A percentile compares a stretch with the other conserved stretches of the same genome.
These are phyloP conservation scores for Pilasporangium apinafurcum DNA, from an alignment of 352 stramenopile species.

Conservation along the genomic window DNA sequence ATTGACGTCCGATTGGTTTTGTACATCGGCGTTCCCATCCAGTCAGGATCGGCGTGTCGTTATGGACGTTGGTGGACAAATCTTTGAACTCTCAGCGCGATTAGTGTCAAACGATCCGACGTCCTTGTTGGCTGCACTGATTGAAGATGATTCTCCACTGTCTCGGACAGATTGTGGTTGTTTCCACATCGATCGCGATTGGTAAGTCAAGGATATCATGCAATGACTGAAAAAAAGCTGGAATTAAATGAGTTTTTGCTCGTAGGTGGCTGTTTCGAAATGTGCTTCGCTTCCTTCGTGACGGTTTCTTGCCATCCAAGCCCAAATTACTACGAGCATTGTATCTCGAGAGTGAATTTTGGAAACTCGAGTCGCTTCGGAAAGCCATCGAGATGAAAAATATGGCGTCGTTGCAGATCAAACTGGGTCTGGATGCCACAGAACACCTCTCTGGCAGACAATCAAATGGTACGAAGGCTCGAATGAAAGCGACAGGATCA, in stretches of 20 bases:
- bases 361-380: slow-evolving; percentile 70
- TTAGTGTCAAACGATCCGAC: slow-evolving; percentile 44
- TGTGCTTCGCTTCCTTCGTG: slow-evolving; percentile 73
- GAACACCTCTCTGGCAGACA: slow-evolving; percentile 1
- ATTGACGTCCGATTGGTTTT: slow-evolving; percentile 72
- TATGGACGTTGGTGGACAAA: slow-evolving; percentile 59
- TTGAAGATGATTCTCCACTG: slow-evolving; percentile 59
- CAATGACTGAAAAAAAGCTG: too few species aligned
- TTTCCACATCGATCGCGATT: slow-evolving; percentile 72
- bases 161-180: slow-evolving; percentile 47
- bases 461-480: background rate
- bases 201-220: slow-evolving; percentile 19
- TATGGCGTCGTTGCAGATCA: slow-evolving; percentile 45
- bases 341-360: slow-evolving; percentile 82
- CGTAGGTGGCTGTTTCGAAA: slow-evolving; percentile 67
- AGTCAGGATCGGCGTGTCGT: slow-evolving; percentile 38
- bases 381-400: slow-evolving; percentile 74
- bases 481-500: slow-evolving; percentile 6
- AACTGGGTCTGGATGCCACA: slow-evolving; percentile 15
- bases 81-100: slow-evolving; percentile 59
- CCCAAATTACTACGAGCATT: slow-evolving; percentile 54
- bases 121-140: slow-evolving; percentile 63
- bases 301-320: slow-evolving; percentile 61
- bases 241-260: too few species aligned
- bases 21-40: slow-evolving; percentile 36